These are phyloP conservation scores for Saxispiralis lemnorum DNA, from an alignment of 495 filamentous ascomycete species.

Conservation along the genomic window DNA sequence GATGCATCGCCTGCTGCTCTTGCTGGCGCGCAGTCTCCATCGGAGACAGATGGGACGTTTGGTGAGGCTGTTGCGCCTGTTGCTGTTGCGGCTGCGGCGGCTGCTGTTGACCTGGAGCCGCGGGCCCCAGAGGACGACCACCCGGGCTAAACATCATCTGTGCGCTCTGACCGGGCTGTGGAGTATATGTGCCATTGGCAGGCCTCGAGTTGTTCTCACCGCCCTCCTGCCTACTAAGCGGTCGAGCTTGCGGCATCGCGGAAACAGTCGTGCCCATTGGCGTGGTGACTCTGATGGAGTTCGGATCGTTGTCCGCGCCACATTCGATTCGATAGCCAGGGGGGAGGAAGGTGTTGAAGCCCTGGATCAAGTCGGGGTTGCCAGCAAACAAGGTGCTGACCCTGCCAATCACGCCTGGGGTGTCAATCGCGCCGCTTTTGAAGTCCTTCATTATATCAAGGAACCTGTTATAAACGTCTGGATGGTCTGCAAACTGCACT, in stretches of 20 bases:
- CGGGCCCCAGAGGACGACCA: conserved; percentile 16
- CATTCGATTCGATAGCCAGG: conserved; percentile 97
- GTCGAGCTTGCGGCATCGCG: conserved; percentile 35
- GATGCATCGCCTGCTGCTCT: conserved; percentile 34
- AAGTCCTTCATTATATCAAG: conserved; percentile 99
- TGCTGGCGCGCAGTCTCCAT: conserved; percentile 27
- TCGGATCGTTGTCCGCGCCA: conserved; percentile 74
- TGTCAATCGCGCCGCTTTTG: conserved; percentile 98
- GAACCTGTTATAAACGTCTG: conserved; percentile 95
- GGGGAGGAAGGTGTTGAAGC: conserved; percentile 96
- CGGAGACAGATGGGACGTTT: conserved; percentile 19
- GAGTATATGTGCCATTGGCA: conserved; percentile 13
- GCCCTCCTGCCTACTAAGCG: conserved; percentile 18
- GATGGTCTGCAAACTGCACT: conserved; percentile 89
- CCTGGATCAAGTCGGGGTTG: conserved; percentile 90
- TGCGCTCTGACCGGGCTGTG: conserved; percentile 14
- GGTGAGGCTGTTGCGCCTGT: not conserved
- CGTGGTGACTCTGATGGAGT: conserved; percentile 90
- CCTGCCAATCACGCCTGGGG: conserved; percentile 90
- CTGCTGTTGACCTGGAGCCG: conserved; percentile 22
- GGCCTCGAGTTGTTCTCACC: conserved; percentile 4
- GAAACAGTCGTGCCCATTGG: conserved; percentile 65
- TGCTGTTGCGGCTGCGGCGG: not conserved
- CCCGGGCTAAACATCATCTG: conserved; percentile 23
- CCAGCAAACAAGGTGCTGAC: conserved; percentile 95